Evolutionary conservation across 1,284 basidiomycete species (phyloP), one percentile per base, ranked within the genome.

Genomic region (Leucoagaricus sp.): DNA sequence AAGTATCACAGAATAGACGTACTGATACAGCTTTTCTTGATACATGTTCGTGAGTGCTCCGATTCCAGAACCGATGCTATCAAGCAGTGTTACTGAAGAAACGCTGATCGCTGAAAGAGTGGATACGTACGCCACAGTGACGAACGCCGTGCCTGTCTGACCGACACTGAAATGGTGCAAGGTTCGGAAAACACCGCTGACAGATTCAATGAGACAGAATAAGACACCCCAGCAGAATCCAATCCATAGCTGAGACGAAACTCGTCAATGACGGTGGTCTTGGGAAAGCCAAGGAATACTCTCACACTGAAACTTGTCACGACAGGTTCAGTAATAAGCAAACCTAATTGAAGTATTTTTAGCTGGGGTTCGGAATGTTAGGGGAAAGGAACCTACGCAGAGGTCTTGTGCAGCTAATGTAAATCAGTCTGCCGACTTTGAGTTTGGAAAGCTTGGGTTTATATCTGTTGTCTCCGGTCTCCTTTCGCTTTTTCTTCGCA

Each of bases 181-280:
- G 12, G 72, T 75, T 25, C 67, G 61, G 64, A 91, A 91, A 21
- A 87, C 79, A 8, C 81, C 82, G 0, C 80, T 73, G 23, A 91
- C 76, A 0, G 87, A 85, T 78, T 85, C 83, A 28, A 93, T 74
- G 58, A 91, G 72, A 57, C 81, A 83, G 66, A 85, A 94, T 47
- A 89, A 69, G 10, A 94, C 80, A 0, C 91, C 91, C 91, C 91
- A 94, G 1, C 81, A 81, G 58, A 90, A 85, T 1, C 87, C 87
- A 48, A 86, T 73, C 91, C 90, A 94, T 15, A 91, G 60, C 86
- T 89, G 62, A 21, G 7, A 56, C 23, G 54, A 46, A 31, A 17
- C 45, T 36, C 15, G 12, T 42, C 12, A 25, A 29, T 8, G n/a
- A 21, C n/a, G n/a, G n/a, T n/a, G 36, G 3, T 29, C 12, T 36